Evolutionary conservation across 129 eudicot genomes (phyloP).

Genomic region (Lactuca sativa): DNA sequence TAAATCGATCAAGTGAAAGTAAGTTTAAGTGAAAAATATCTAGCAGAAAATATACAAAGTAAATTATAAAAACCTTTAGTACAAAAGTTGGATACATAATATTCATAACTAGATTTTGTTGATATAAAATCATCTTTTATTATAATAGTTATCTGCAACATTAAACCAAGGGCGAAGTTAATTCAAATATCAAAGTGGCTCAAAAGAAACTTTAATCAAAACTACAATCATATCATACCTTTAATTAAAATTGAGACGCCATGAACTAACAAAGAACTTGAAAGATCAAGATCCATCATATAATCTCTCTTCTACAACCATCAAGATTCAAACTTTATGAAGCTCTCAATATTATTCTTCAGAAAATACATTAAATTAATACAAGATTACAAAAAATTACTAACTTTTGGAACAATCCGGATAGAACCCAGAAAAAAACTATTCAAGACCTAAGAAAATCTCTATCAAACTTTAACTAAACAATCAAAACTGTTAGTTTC

Average conservation of each 20-base stretch:
- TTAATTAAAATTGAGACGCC: background rate
- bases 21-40: too few relatives aligned
- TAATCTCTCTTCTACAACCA: slow-evolving; percentile 6
- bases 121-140: too few relatives aligned
- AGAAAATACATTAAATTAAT: slow-evolving; percentile 5
- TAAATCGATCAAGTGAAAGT: too few relatives aligned
- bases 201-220: slow-evolving; percentile 4
- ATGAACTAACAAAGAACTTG: too few relatives aligned
- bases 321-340: slow-evolving; percentile 6
- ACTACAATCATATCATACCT: slow-evolving; percentile 3
- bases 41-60: too few relatives aligned
- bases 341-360: slow-evolving; percentile 21
- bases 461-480: background rate
- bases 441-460: background rate
- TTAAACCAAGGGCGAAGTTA: slow-evolving; percentile 12
- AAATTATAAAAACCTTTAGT: too few relatives aligned
- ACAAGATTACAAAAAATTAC: slow-evolving; percentile 13
- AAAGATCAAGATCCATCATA: background rate
- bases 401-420: slow-evolving; percentile 8
- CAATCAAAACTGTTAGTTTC: slow-evolving; percentile 22
- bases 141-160: background rate
- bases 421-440: slow-evolving; percentile 11
- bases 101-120: too few relatives aligned
- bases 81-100: too few relatives aligned
- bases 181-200: slow-evolving; percentile 16